Conservation (phyloP, 2,329 filamentous ascomycete species). For the Thielaviopsis musarum region DNA sequence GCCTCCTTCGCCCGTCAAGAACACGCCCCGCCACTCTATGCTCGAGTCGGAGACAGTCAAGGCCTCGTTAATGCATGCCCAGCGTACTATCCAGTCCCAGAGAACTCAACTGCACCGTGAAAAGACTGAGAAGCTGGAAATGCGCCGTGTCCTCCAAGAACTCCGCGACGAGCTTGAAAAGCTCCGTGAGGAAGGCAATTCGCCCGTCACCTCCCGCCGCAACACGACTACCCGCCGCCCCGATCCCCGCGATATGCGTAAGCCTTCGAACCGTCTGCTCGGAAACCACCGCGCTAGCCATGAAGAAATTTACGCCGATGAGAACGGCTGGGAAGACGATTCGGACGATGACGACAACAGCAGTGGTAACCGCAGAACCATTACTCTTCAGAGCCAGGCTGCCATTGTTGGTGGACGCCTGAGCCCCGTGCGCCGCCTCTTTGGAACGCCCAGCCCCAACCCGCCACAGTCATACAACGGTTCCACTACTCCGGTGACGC, state of each 20-base stretch:
- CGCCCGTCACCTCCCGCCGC: constrained; percentile 35
- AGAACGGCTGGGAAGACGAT: constrained; percentile 82
- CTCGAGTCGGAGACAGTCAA: constrained; percentile 93
- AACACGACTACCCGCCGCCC: constrained; percentile 33
- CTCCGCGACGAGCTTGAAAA: constrained; percentile 80
- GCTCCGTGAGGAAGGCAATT: constrained; percentile 35
- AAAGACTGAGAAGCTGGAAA: constrained; percentile 95
- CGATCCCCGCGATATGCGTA: constrained; percentile 58
- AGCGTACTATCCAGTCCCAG: constrained; percentile 89
- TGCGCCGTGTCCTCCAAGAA: constrained; percentile 89
- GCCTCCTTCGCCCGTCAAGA: constrained; percentile 73
- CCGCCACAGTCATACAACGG: background rate
- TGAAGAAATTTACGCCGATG: constrained; percentile 65
- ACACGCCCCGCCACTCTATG: constrained; percentile 70
- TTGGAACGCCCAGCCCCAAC: constrained; percentile 10
- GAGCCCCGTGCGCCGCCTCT: constrained; percentile 4
- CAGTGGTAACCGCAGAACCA: background rate
- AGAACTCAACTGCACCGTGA: constrained; percentile 91
- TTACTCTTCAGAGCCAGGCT: background rate
- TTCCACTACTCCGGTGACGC: background rate
- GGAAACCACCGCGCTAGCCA: constrained; percentile 57
- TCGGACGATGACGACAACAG: constrained; percentile 27
- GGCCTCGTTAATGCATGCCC: constrained; percentile 83
- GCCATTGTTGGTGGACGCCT: constrained; percentile 4
- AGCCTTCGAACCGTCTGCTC: constrained; percentile 52